These are phyloP conservation scores for Amylostereum areolatum DNA, from an alignment of 1,284 basidiomycete species.

Conservation along the genomic window DNA sequence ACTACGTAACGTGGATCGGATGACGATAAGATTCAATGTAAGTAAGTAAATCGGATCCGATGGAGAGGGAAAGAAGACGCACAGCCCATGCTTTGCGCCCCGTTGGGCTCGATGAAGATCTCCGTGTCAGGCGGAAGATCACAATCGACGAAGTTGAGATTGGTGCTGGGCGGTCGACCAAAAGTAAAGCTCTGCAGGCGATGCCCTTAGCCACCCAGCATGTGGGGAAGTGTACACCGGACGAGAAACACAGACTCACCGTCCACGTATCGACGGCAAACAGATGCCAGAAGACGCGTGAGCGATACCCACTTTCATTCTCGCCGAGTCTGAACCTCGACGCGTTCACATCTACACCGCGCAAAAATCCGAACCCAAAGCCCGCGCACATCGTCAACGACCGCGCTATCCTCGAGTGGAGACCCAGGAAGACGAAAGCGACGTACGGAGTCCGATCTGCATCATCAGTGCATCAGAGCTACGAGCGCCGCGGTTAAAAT, in stretches of 20 bases:
- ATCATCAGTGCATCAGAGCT: neutral
- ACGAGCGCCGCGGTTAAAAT: neutral
- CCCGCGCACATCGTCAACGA: neutral
- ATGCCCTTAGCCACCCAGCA: neutral
- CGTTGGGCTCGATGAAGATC: constrained; percentile 28
- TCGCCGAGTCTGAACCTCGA: constrained; percentile 50
- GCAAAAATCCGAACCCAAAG: neutral
- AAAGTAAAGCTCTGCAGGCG: constrained; percentile 50
- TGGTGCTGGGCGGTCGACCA: constrained; percentile 55
- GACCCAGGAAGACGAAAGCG: neutral
- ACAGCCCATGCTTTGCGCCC: constrained; percentile 44
- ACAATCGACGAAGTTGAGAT: constrained; percentile 48
- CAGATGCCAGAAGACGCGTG: constrained; percentile 59
- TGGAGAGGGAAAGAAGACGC: constrained; percentile 17
- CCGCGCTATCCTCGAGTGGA: neutral
- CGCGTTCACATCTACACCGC: constrained; percentile 49
- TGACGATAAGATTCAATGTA: neutral
- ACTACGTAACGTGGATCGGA: constrained; percentile 26
- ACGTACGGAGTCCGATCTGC: constrained; percentile 64
- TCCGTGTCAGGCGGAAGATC: constrained; percentile 44
- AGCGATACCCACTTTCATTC: constrained; percentile 39
- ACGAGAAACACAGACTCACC: constrained; percentile 28
- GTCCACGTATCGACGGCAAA: constrained; percentile 53
- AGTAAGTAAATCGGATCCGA: neutral
- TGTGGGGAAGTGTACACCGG: neutral